phyloP scores from a whole-genome alignment of 163 green algal species.

The Scenedesmus sp. region DNA sequence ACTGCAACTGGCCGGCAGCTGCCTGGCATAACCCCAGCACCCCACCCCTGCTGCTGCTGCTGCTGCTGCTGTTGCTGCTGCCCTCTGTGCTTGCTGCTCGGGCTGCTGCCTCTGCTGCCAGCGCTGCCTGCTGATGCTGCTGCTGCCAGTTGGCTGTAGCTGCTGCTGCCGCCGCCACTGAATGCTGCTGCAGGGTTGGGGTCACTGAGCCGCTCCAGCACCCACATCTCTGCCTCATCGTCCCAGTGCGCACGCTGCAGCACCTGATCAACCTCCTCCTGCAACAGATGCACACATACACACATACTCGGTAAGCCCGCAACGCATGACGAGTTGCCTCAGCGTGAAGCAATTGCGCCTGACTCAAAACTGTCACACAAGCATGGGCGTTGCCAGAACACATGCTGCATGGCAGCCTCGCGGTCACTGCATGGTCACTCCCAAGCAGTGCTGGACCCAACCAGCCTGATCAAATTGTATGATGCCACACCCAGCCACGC shows the following conservation, averaged over 20 bases:
- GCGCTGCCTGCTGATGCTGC: slow-evolving; percentile 24
- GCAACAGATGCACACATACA: neutral
- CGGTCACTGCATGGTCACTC: neutral
- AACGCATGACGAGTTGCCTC: neutral
- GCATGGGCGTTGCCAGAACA: neutral
- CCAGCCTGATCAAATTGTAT: neutral
- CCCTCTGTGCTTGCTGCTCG: neutral
- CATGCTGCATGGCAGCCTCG: neutral
- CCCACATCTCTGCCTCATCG: slow-evolving; percentile 80
- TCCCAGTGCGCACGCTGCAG: slow-evolving; percentile 81
- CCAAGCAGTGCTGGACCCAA: neutral
- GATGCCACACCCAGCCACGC: no score
- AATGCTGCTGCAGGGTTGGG: slow-evolving; percentile 41
- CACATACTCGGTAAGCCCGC: neutral
- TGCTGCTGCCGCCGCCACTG: slow-evolving; percentile 21
- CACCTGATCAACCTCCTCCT: slow-evolving; percentile 83
- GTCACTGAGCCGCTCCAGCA: slow-evolving; percentile 73
- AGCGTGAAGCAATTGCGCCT: no score
- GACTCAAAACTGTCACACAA: no score
- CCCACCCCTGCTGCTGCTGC: slow-evolving; percentile 24
- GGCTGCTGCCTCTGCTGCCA: slow-evolving; percentile 6
- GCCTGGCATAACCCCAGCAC: slow-evolving; percentile 39
- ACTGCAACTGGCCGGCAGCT: slow-evolving; percentile 71
- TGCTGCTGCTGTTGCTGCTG: slow-evolving; percentile 30
- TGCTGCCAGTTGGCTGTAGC: slow-evolving; percentile 2